Percentiles rank a stretch among this genome's conserved stretches.
These are phyloP conservation scores for Suhomyces bokatorum DNA, from an alignment of 1,139 yeast genomes.

Conservation along the genomic window DNA sequence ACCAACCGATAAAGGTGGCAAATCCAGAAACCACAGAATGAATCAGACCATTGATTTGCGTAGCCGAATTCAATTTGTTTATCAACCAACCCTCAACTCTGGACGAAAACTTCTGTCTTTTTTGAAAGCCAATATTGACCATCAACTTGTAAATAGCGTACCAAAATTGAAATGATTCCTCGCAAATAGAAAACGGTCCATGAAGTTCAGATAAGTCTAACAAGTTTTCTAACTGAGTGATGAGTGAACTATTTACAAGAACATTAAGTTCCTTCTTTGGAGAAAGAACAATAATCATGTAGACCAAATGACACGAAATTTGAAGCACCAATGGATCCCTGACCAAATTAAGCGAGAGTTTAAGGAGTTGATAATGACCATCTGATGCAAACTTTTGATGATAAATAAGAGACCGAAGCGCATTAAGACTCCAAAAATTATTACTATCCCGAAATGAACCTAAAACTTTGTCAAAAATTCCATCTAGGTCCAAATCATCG, in stretches of 20 bases:
- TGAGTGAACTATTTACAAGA: constrained; percentile 37
- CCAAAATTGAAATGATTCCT: constrained; percentile 59
- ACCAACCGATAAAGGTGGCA: constrained; percentile 46
- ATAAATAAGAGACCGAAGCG: not conserved
- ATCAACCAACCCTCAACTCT: constrained; percentile 46
- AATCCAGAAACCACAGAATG: constrained; percentile 20
- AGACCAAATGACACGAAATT: constrained; percentile 26
- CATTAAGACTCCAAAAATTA: constrained; percentile 1
- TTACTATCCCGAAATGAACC: not conserved
- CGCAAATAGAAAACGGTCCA: constrained; percentile 53
- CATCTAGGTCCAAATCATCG: not conserved
- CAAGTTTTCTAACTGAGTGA: constrained; percentile 48
- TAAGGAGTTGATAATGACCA: constrained; percentile 26
- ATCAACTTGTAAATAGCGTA: constrained; percentile 39
- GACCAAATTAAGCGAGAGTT: constrained; percentile 47
- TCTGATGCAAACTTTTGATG: not conserved
- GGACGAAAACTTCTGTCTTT: constrained; percentile 9
- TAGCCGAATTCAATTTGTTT: constrained; percentile 36
- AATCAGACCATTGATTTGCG: not conserved
- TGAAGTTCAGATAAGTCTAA: constrained; percentile 56
- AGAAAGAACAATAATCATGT: constrained; percentile 16
- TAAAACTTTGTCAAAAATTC: not conserved
- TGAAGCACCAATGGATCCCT: constrained; percentile 28
- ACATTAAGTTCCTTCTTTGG: constrained; percentile 15
- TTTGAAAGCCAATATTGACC: constrained; percentile 24